Percentiles rank a stretch among this genome's conserved stretches.
Conservation (phyloP, 768 basidiomycete genomes). For the Psilocybe cubensis region DNA sequence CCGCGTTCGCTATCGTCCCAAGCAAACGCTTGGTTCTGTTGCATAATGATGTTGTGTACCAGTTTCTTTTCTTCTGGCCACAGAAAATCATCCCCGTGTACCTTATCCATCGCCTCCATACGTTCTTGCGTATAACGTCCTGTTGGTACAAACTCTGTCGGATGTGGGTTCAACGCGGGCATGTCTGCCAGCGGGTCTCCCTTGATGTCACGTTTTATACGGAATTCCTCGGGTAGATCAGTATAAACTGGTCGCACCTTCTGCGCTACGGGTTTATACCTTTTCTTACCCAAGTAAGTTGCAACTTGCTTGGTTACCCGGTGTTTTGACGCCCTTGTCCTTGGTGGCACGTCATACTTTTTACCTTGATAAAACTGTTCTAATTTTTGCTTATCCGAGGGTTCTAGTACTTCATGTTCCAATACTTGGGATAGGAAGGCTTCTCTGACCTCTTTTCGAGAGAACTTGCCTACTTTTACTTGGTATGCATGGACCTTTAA, state of each 20-base stretch:
- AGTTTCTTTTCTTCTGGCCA: slow-evolving; percentile 20
- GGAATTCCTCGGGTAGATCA: not conserved
- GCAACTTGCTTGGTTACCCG: not conserved
- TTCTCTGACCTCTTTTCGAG: not conserved
- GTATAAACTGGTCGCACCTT: not conserved
- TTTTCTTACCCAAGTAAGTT: not conserved
- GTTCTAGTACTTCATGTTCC: not conserved
- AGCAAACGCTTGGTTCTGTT: slow-evolving; percentile 18
- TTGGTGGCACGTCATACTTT: not conserved
- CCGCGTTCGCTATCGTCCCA: slow-evolving; percentile 23
- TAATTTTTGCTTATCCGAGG: not conserved
- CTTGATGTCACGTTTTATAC: not conserved
- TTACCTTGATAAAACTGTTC: too few species aligned
- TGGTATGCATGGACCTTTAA: not conserved
- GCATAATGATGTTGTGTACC: too few species aligned
- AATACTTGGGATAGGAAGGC: not conserved
- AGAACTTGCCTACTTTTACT: not conserved
- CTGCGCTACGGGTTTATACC: not conserved
- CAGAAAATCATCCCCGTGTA: slow-evolving; percentile 21
- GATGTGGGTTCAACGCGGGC: not conserved
- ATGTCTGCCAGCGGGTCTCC: not conserved
- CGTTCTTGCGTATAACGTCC: slow-evolving; percentile 25
- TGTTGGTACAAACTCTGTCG: slow-evolving; percentile 5
- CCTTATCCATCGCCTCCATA: slow-evolving; percentile 21
- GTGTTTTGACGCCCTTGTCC: not conserved